These are phyloP conservation scores for Mycena alexandri DNA, from an alignment of 768 basidiomycete genomes.

Conservation along the genomic window DNA sequence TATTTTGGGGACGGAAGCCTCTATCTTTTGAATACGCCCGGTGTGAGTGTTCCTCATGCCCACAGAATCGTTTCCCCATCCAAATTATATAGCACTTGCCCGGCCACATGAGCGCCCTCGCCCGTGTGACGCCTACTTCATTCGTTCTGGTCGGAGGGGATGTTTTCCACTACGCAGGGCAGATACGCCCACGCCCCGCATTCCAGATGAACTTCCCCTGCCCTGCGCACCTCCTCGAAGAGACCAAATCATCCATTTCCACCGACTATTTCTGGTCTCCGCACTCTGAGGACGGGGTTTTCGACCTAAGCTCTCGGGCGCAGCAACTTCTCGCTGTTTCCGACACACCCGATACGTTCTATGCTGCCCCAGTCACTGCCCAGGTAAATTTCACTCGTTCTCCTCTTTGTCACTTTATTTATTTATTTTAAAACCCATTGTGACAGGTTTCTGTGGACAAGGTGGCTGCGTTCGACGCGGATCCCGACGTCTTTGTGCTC, in stretches of 20 bases:
- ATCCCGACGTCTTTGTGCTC: constrained; percentile 7
- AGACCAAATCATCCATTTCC: neutral
- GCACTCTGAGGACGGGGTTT: neutral
- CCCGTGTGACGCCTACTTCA: constrained; percentile 30
- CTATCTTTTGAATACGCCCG: constrained; percentile 32
- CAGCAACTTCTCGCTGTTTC: constrained; percentile 8
- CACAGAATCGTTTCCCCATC: neutral
- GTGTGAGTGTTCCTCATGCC: constrained; percentile 6
- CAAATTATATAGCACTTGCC: constrained; percentile 20
- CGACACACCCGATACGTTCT: constrained; percentile 10
- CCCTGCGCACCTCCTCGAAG: constrained; percentile 1
- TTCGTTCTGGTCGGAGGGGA: constrained; percentile 23
- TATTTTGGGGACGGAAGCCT: constrained; percentile 28
- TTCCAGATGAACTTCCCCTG: constrained; percentile 13
- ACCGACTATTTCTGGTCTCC: constrained; percentile 11
- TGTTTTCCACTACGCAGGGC: constrained; percentile 6
- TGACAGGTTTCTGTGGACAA: constrained; percentile 6
- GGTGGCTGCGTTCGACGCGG: constrained; percentile 11
- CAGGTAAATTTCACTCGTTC: neutral
- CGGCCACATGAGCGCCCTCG: constrained; percentile 33
- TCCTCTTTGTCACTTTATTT: too few relatives aligned
- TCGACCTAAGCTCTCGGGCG: constrained; percentile 1
- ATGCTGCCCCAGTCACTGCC: constrained; percentile 2
- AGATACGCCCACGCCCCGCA: constrained; percentile 6
- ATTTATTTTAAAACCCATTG: too few relatives aligned